A percentile compares a stretch with the other conserved stretches of the same genome.
These are phyloP conservation scores for Vaccinium macrocarpon DNA, from an alignment of 148 eudicot genomes.

Conservation along the genomic window DNA sequence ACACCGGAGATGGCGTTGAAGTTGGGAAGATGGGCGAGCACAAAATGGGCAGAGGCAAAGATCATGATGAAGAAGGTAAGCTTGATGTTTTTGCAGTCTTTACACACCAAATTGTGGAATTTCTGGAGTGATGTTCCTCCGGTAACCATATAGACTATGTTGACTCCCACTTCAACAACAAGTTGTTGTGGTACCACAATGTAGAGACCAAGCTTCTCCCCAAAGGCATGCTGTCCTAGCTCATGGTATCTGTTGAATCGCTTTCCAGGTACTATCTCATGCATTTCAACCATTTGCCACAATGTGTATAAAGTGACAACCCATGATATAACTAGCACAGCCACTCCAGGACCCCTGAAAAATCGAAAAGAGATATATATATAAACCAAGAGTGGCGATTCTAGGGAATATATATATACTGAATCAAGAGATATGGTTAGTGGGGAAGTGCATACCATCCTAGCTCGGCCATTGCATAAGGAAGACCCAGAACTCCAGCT, in stretches of 20 bases:
- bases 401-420: too few species aligned
- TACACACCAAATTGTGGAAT: conserved; percentile 26
- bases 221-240: conserved; percentile 49
- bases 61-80: conserved; percentile 45
- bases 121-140: conserved; percentile 45
- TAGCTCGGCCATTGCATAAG: conserved; percentile 49
- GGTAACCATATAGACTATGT: conserved; percentile 48
- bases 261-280: conserved; percentile 43
- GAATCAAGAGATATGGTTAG: too few species aligned
- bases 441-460: conserved; percentile 38
- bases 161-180: conserved; percentile 33
- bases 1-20: conserved; percentile 43
- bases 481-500: conserved; percentile 55
- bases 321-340: conserved; percentile 40
- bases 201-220: conserved; percentile 42
- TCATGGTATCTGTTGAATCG: conserved; percentile 53
- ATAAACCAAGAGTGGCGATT: background rate
- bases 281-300: conserved; percentile 62
- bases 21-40: conserved; percentile 49
- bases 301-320: conserved; percentile 42
- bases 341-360: conserved; percentile 45
- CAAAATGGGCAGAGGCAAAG: conserved; percentile 46
- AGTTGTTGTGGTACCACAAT: conserved; percentile 50
- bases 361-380: background rate
- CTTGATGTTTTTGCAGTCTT: conserved; percentile 29